Conservation (phyloP, 2,329 filamentous ascomycete genomes). For the Aspergillus fumigatus region DNA sequence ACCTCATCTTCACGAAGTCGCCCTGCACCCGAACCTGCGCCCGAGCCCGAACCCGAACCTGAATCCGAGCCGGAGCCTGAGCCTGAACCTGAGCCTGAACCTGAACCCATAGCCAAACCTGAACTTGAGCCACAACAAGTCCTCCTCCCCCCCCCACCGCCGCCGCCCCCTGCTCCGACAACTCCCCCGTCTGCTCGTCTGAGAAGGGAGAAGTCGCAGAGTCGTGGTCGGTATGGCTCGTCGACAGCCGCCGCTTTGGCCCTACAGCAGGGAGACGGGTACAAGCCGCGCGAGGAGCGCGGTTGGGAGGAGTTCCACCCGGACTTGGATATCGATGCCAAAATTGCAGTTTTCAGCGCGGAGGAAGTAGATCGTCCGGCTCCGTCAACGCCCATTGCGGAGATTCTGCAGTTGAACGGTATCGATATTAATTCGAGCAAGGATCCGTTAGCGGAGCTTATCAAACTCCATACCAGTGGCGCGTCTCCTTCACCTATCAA, state of each 20-base stretch:
- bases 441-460: constrained; percentile 39
- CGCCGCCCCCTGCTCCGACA: constrained; percentile 27
- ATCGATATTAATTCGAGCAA: constrained; percentile 23
- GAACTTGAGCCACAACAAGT: constrained; percentile 11
- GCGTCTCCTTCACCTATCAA: constrained; percentile 45
- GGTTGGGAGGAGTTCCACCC: constrained; percentile 98
- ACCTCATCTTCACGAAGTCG: constrained; percentile 48
- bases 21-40: constrained; percentile 33
- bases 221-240: constrained; percentile 70
- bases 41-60: neutral
- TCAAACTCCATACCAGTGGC: constrained; percentile 35
- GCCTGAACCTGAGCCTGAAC: neutral
- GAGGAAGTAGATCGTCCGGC: constrained; percentile 78
- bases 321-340: constrained; percentile 81
- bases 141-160: constrained; percentile 24
- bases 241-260: constrained; percentile 81
- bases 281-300: constrained; percentile 93
- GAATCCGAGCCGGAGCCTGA: neutral
- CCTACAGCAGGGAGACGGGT: constrained; percentile 87
- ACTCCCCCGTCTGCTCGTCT: constrained; percentile 38
- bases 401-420: constrained; percentile 24
- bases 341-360: constrained; percentile 72
- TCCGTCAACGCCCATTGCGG: constrained; percentile 45
- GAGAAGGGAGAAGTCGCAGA: constrained; percentile 40
- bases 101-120: neutral